Evolutionary conservation across 2,329 filamentous ascomycete genomes (phyloP).

Genomic region (Fusarium mangiferae): DNA sequence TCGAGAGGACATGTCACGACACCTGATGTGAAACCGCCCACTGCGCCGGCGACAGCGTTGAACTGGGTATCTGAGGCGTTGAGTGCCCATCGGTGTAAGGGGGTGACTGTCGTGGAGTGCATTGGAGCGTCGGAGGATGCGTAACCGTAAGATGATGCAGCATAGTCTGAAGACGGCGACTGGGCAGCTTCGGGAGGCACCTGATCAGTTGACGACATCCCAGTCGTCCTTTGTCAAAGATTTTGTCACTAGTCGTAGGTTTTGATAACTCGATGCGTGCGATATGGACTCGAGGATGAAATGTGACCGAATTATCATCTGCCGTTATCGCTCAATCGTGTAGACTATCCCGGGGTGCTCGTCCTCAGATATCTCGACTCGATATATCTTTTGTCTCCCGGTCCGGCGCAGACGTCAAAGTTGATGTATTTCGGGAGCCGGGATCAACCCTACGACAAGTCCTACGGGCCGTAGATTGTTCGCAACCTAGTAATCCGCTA

Average conservation of each 20-base stretch:
- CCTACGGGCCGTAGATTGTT: slow-evolving; percentile 4
- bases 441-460: not conserved
- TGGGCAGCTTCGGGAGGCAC: slow-evolving; percentile 49
- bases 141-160: slow-evolving; percentile 49
- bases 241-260: slow-evolving; percentile 7
- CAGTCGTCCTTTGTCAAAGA: slow-evolving; percentile 23
- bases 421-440: slow-evolving; percentile 19
- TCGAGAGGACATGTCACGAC: slow-evolving; percentile 96
- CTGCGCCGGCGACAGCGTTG: slow-evolving; percentile 86
- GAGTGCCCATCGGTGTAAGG: slow-evolving; percentile 66
- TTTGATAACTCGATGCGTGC: slow-evolving; percentile 15
- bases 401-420: slow-evolving; percentile 14
- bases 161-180: slow-evolving; percentile 51
- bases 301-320: not conserved
- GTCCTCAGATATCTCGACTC: not conserved
- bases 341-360: not conserved
- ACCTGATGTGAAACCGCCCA: slow-evolving; percentile 91
- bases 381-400: slow-evolving; percentile 10
- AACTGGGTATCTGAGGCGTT: slow-evolving; percentile 71
- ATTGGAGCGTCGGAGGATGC: slow-evolving; percentile 49
- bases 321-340: slow-evolving; percentile 2
- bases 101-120: slow-evolving; percentile 51
- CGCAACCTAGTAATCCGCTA: slow-evolving; percentile 8
- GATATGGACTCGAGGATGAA: slow-evolving; percentile 9
- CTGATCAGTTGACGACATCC: slow-evolving; percentile 64